Conservation (phyloP, 2,329 filamentous ascomycete genomes). For the Colletotrichum godetiae region DNA sequence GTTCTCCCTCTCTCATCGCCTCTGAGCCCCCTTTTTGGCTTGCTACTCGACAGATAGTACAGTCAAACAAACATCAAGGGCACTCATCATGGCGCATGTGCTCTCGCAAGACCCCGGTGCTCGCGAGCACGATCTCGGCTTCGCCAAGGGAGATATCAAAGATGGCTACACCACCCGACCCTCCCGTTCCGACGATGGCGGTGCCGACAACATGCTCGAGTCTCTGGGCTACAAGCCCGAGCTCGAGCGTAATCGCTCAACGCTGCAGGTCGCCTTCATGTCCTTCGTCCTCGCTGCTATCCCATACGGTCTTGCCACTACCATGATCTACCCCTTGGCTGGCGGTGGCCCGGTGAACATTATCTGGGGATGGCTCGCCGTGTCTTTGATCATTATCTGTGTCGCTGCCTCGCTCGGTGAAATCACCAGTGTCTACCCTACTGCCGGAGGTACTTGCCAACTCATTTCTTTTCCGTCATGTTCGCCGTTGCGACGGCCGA, state of each 20-base stretch:
- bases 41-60: background rate
- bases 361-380: conserved; percentile 78
- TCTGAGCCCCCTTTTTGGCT: background rate
- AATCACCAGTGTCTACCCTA: conserved; percentile 81
- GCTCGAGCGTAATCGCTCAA: conserved; percentile 72
- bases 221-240: conserved; percentile 76
- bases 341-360: conserved; percentile 76
- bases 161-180: conserved; percentile 33
- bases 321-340: conserved; percentile 73
- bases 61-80: conserved; percentile 4
- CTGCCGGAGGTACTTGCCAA: conserved; percentile 68
- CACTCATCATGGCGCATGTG: conserved; percentile 29
- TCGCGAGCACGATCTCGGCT: conserved; percentile 32
- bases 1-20: background rate
- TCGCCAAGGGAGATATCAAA: conserved; percentile 27
- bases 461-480: background rate
- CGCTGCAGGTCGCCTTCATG: conserved; percentile 79
- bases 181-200: conserved; percentile 46
- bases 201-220: conserved; percentile 72
- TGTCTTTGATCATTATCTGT: conserved; percentile 77
- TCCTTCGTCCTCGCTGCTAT: conserved; percentile 81
- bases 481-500: conserved; percentile 1
- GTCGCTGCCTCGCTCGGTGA: conserved; percentile 78
- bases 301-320: conserved; percentile 79
- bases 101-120: conserved; percentile 37